Evolutionary conservation across 257 asterid genomes (phyloP), one percentile per base, ranked within the genome.

Genomic region (Mentha longifolia): DNA sequence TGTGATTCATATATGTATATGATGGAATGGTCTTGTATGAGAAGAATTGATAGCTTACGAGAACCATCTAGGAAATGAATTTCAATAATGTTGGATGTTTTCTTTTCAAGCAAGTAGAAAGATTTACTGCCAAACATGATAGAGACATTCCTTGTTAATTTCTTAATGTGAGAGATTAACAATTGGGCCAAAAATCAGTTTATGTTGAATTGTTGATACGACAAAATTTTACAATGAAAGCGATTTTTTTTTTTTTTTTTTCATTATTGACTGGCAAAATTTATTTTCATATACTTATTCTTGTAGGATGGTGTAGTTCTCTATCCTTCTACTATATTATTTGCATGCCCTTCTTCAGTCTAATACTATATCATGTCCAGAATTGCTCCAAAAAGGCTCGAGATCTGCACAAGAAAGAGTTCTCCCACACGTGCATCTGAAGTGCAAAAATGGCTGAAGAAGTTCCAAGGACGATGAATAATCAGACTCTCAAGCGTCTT

Each of bases 371-470:
- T 33, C 25, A 59, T 7, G 46, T 59, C 13, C 22, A 33, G 45
- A 59, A 59, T 12, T 28, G 63, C 63, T 57, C 63, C 63, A 30
- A 57, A 19, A 57, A 30, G 1, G 15, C 65, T 59, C 9, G 25
- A 31, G 12, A 31, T 56, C 33, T 56, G 41, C 62, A 25, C 62
- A 12, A 56, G 41, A n/a, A n/a, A n/a, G 39, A 56, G 22, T 47
- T 31, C 33, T 31, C 25, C 35, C 46, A 14, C 45, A n/a, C 47
- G 43, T 33, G 30, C 15, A n/a, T 35, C 33, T 3, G 15, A 33
- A 63, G 68, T 42, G 69, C 17, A 9, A 63, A 39, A 63, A 43
- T 64, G 69, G 69, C 56, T 9, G 69, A 64, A 43, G 69, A 64
- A 45, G 42, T 43, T 43, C 42, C 22, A 13, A 43, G 57, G 57